Evolutionary conservation across 495 filamentous ascomycete genomes (phyloP), one percentile per base, ranked within the genome.

Genomic region (Podospora conica): DNA sequence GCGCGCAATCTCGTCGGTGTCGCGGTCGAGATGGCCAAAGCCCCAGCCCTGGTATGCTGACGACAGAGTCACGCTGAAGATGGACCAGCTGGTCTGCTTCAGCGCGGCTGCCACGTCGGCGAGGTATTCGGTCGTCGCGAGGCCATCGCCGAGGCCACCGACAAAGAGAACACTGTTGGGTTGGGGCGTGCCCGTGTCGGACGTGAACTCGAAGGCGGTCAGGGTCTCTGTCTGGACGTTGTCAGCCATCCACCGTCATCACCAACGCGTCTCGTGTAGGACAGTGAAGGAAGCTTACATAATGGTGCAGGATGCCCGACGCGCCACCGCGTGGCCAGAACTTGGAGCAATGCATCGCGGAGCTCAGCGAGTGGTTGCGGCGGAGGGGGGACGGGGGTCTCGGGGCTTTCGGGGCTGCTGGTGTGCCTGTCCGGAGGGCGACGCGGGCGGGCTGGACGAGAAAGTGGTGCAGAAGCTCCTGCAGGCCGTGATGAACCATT

Each of bases 41-140:
- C 88, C 90, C 86, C 88, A 95, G 53, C 87, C 87, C 23, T 77
- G 77, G 71, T 89, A 90, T 23, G 86, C 82, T 2, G 88, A 89
- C 3, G 81, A 81, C 25, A 90, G 80, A 1, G 86, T 76, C 15
- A 86, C 74, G 65, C 87, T 82, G 65, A 84, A 83, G 15, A 94
- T 66, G 4, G 81, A 80, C 87, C 88, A 95, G 23, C 75, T 68
- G 2, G 78, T 81, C 4, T 80, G 67, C 23, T 85, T 81, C 0
- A 90, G 78, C n/a, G 76, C 71, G 7, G 74, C 55, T 18, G 86
- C 84, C 23, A 93, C 73, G 0, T 72, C 69, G 8, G 81, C 66
- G 2, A 87, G 79, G 73, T 90, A 93, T 9, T 83, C 79, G 40
- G 89, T 84, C 2, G 88, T 90, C 64, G 81, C 78, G 28, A 91